Base-by-base conservation (phyloP, 352 stramenopile species). In the Pythium guiyangense region DNA sequence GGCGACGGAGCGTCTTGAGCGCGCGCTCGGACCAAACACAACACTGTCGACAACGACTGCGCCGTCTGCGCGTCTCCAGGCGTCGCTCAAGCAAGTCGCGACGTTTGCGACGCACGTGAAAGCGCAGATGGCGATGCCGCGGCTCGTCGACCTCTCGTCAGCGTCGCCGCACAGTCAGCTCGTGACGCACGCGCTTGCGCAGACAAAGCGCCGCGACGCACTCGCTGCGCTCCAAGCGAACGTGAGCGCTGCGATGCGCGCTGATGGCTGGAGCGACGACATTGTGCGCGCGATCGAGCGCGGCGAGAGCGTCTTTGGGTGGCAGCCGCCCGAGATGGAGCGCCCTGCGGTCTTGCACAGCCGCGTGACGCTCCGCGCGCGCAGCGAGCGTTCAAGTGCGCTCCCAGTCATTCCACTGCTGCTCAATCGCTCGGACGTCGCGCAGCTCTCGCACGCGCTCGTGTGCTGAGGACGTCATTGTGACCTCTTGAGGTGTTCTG, bases 301-400 rank as follows among this genome's bases (percentile, higher is more conserved):
- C 2, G 82, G 79, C 11, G 82, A 92, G 55, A 84, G 64, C 11
- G 69, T 88, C 22, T 92, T 92, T 58, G 82, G 79, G n/a, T 92
- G 74, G 77, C 71, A 84, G 57, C 74, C 79, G 12, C 77, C 78
- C 1, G 76, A 91, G 67, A 86, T 87, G 66, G 81, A 88, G 62
- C 73, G 78, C 1, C 79, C 81, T 2, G 73, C 78, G 1, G 66
- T 89, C 46, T 60, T 88, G 22, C 53, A 84, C 18, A 71, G 81
- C 37, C 81, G 81, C 25, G 71, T 89, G 37, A 91, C 79, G 40
- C 55, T 89, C 42, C 57, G 57, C 17, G n/a, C n/a, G n/a, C n/a
- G n/a, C n/a, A n/a, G n/a, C n/a, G n/a, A n/a, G n/a, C n/a, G n/a
- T n/a, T n/a, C n/a, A n/a, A n/a, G n/a, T n/a, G 25, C 49, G 29